A percentile compares a stretch with the other conserved stretches of the same genome.
These are phyloP conservation scores for Stephania yunnanensis DNA, from an alignment of 164 flowering plant genomes.

Conservation along the genomic window DNA sequence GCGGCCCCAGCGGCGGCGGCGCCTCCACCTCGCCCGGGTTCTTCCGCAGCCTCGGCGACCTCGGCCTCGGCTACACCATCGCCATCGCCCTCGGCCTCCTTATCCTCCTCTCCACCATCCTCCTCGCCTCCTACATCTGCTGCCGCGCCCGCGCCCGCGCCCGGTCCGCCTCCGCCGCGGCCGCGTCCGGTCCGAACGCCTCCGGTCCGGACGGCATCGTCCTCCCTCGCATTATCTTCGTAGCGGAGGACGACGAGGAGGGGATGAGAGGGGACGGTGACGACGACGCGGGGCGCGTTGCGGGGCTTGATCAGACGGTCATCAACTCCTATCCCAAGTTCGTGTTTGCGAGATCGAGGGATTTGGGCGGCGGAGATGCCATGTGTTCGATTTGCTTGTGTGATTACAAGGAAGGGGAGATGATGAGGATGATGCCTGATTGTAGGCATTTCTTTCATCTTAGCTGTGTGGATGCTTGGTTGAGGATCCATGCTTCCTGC, in stretches of 20 bases:
- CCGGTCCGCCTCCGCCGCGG: neutral
- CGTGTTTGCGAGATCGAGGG: constrained; percentile 27
- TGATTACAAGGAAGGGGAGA: constrained; percentile 78
- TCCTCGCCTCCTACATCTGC: constrained; percentile 54
- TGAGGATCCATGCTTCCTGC: constrained; percentile 76
- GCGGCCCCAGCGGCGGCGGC: constrained; percentile 6
- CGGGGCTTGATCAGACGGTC: constrained; percentile 42
- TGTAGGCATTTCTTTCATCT: constrained; percentile 79
- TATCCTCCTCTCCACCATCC: constrained; percentile 45
- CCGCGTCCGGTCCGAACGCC: neutral
- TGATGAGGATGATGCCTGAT: constrained; percentile 97
- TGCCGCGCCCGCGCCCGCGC: constrained; percentile 34
- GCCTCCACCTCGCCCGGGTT: constrained; percentile 11
- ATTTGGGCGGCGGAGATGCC: constrained; percentile 17
- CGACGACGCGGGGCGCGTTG: constrained; percentile 7
- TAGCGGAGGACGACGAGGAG: constrained; percentile 41
- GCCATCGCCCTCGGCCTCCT: constrained; percentile 53
- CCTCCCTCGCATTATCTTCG: constrained; percentile 50
- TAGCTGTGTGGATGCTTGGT: constrained; percentile 85
- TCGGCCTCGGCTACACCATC: constrained; percentile 55
- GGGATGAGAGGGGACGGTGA: constrained; percentile 11
- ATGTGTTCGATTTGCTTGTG: constrained; percentile 83
- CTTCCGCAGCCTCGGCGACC: constrained; percentile 21
- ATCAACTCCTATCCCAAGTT: constrained; percentile 55
- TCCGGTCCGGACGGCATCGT: constrained; percentile 22